A percentile compares a stretch with the other conserved stretches of the same genome.
Evolutionary conservation across 306 rosid genomes (phyloP).

Genomic region (Sicyos edulis): DNA sequence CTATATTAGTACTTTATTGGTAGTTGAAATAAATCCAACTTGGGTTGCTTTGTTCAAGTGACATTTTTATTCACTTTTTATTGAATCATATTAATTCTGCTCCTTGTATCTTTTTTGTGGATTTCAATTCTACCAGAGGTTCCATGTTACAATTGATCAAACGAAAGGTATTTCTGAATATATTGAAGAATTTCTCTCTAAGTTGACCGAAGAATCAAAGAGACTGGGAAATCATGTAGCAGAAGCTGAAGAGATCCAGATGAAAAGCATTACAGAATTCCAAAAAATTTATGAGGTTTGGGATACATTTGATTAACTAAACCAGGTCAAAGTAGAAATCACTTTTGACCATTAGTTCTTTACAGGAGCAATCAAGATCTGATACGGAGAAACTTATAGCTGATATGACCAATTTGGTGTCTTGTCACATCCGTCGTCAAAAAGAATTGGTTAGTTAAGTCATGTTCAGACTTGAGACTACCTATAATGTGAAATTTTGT

Average conservation of each 20-base stretch:
- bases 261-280: conserved; percentile 62
- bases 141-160: conserved; percentile 50
- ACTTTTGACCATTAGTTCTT: conserved; percentile 25
- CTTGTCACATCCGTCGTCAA: conserved; percentile 64
- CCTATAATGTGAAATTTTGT: neutral
- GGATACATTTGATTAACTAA: neutral
- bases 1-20: too few species aligned
- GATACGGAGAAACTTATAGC: conserved; percentile 84
- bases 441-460: conserved; percentile 57
- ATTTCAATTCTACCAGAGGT: conserved; percentile 44
- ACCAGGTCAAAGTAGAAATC: neutral
- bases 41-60: neutral
- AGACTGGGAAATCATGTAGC: conserved; percentile 51
- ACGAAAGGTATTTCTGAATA: conserved; percentile 58
- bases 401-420: conserved; percentile 63
- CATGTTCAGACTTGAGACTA: neutral
- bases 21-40: too few species aligned
- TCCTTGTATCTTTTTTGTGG: conserved; percentile 19
- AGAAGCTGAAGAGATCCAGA: conserved; percentile 44
- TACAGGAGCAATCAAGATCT: conserved; percentile 75
- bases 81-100: neutral
- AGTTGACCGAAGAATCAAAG: conserved; percentile 58
- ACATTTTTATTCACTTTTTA: neutral
- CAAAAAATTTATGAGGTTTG: conserved; percentile 73
- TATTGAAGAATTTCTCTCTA: conserved; percentile 58